Evolutionary conservation across 345 rosid genomes (phyloP).

Genomic region (Gossypium thurberi): DNA sequence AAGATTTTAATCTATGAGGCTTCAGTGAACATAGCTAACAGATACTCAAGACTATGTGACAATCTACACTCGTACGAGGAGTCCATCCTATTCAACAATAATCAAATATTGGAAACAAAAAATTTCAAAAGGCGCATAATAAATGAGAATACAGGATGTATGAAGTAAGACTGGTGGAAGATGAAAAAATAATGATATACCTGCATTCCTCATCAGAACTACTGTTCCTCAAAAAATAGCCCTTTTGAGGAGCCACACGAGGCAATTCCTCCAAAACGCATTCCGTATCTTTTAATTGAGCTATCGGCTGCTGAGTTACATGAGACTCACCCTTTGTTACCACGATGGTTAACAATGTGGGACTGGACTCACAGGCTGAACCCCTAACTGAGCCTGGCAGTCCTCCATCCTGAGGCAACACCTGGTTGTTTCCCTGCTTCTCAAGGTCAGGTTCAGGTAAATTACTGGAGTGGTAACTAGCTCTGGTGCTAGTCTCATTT

Average conservation of each 20-base stretch:
- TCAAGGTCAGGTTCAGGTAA: conserved; percentile 34
- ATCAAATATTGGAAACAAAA: not conserved
- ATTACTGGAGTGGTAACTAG: conserved; percentile 10
- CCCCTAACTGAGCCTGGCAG: conserved; percentile 14
- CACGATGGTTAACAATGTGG: conserved; percentile 33
- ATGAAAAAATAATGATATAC: conserved; percentile 15
- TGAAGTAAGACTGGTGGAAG: not conserved
- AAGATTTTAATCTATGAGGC: not conserved
- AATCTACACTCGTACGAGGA: not conserved
- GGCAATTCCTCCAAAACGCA: conserved; percentile 25
- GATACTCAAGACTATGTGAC: not conserved
- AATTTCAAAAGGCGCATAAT: not conserved
- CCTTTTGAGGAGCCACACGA: conserved; percentile 33
- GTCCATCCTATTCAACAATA: not conserved
- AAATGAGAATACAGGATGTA: not conserved
- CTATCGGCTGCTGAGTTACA: conserved; percentile 17
- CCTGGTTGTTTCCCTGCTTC: conserved; percentile 33
- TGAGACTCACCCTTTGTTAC: conserved; percentile 41
- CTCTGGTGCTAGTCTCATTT: conserved; percentile 15
- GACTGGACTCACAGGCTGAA: conserved; percentile 16
- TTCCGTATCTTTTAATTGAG: conserved; percentile 16
- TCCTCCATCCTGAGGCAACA: conserved; percentile 14
- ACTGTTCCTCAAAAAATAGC: conserved; percentile 38
- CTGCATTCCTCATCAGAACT: conserved; percentile 82
- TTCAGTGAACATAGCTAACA: not conserved